Evolutionary conservation across 2,329 filamentous ascomycete genomes (phyloP), one percentile per base, ranked within the genome.

Genomic region (Pseudocercospora cruenta): DNA sequence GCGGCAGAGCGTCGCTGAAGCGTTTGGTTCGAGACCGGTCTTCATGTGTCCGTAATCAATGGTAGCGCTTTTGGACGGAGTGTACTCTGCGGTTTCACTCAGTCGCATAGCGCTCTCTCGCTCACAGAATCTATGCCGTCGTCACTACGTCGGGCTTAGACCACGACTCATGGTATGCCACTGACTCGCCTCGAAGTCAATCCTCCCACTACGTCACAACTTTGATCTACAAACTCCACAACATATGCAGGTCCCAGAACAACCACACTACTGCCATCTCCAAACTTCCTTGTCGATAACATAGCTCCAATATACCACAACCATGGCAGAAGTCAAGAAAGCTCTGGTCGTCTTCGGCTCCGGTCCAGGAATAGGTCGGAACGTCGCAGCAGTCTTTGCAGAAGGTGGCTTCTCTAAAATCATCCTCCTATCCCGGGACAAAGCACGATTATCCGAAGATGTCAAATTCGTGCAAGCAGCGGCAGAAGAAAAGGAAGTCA

Each of bases 341-440:
- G 67, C 69, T 7, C 69, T 76, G 22, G 63, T 76, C 19, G 69
- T 76, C 49, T 71, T 75, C 51, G 74, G 74, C 36, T 74, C 72
- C 14, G 74, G 74, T n/a, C 74, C 73, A 7, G 73, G 73, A 10
- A 75, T 75, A 14, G 74, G 73, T 31, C 71, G 74, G 4, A 70
- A 71, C 19, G 68, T 73, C 7, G 73, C 72, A 10, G 64, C 71
- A 2, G 67, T 70, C 39, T 76, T 76, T 64, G 74, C 72, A 1
- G 67, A 71, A 19, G 65, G 64, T 4, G 73, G 72, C 4, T 75
- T 74, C 65, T 67, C 65, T 12, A 69, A 71, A 39, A 66, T 75
- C 49, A 67, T 72, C 19, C 62, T 75, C 4, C 36, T 75, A 0
- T 74, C 73, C 6, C 59, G 73, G 0, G 69, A 73, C 26, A 63